Evolutionary conservation across 108 stramenopile species (phyloP).

Genomic region (Skeletonema costatum): DNA sequence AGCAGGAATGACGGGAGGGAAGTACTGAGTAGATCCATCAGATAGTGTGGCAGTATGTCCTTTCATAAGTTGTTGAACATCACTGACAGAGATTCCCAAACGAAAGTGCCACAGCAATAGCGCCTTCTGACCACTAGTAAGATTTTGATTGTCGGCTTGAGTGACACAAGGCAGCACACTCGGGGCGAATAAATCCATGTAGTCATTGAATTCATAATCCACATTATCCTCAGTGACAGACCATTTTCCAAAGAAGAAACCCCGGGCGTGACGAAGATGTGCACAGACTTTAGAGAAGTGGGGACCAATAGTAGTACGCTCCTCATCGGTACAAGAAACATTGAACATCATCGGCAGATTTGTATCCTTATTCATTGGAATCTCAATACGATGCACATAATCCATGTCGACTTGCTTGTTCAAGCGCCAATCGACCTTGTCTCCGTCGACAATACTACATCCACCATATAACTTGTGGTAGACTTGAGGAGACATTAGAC

Average conservation of each 20-base stretch:
- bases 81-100: background rate
- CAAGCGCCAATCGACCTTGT: background rate
- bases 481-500: background rate
- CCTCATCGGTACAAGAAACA: background rate
- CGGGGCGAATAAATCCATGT: background rate
- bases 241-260: background rate
- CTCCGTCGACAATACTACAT: background rate
- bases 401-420: background rate
- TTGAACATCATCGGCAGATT: conserved; percentile 8
- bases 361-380: background rate
- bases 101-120: background rate
- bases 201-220: background rate
- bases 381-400: background rate
- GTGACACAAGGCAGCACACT: background rate
- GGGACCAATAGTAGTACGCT: background rate
- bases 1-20: background rate
- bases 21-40: too few relatives aligned
- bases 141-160: background rate
- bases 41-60: background rate
- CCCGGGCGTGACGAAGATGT: background rate
- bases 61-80: background rate
- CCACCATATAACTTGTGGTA: background rate
- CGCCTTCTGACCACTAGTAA: background rate
- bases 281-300: background rate
- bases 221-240: background rate